These are phyloP conservation scores for Colletotrichum phormii DNA, from an alignment of 2,329 filamentous ascomycete genomes.

Conservation along the genomic window DNA sequence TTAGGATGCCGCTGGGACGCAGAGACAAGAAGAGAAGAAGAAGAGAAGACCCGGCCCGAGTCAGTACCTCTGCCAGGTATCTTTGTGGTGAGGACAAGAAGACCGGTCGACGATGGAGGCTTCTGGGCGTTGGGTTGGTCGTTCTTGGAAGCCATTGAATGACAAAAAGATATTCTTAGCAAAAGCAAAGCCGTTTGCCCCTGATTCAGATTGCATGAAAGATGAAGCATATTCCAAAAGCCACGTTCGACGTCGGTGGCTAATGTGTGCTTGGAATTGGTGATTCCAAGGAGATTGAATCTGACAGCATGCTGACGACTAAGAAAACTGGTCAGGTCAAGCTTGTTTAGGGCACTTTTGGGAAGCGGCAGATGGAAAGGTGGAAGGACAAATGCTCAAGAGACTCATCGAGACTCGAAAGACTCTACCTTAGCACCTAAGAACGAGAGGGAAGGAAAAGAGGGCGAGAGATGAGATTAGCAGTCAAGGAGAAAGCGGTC, in stretches of 20 bases:
- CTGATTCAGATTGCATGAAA: conserved; percentile 9
- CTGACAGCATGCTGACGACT: not conserved
- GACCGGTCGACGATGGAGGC: not conserved
- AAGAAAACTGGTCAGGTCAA: not conserved
- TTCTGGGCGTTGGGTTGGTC: not conserved
- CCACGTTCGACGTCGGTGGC: not conserved
- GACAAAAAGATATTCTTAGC: conserved; percentile 17
- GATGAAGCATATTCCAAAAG: not conserved
- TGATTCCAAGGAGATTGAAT: not conserved
- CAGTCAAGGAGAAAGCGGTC: not conserved
- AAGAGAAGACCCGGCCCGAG: not conserved
- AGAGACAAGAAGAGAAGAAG: not conserved
- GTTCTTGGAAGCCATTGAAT: not conserved
- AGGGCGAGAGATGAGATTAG: not conserved
- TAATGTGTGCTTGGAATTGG: not conserved
- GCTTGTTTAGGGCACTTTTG: not conserved
- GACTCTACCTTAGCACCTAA: no score
- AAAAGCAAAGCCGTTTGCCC: not conserved
- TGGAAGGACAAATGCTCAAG: not conserved
- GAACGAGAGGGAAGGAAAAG: not conserved
- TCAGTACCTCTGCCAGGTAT: not conserved
- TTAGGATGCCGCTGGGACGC: not conserved
- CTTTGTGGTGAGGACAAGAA: conserved; percentile 14
- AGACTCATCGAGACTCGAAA: not conserved
- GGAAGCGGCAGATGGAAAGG: not conserved